phyloP scores from a whole-genome alignment of 2,329 filamentous ascomycete species.

The Aspergillus neoniger region DNA sequence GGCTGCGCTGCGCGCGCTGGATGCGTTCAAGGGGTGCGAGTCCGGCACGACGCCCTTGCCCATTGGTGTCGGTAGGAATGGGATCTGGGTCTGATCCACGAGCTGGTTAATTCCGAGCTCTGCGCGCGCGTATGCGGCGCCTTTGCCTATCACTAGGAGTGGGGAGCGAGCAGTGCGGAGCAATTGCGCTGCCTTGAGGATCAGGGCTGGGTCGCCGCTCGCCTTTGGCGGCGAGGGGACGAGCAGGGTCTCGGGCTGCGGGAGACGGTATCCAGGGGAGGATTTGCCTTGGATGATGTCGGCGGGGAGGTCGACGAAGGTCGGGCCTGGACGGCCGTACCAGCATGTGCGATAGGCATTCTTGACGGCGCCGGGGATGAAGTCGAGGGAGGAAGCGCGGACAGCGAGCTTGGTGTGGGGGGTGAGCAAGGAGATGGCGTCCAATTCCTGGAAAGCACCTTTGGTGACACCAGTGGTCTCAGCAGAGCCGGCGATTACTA shows the following conservation, averaged over 20 bases:
- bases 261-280: constrained; percentile 22
- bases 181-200: constrained; percentile 47
- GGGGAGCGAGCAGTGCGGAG: constrained; percentile 53
- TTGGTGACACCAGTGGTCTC: constrained; percentile 56
- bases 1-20: constrained; percentile 56
- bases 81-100: constrained; percentile 52
- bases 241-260: constrained; percentile 32
- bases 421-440: constrained; percentile 55
- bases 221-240: constrained; percentile 46
- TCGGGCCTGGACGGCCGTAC: constrained; percentile 57
- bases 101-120: constrained; percentile 50
- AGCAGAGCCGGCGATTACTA: constrained; percentile 57
- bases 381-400: constrained; percentile 49
- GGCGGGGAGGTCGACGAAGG: constrained; percentile 58
- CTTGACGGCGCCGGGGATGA: constrained; percentile 50
- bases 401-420: constrained; percentile 57
- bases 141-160: constrained; percentile 58
- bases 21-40: constrained; percentile 54
- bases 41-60: constrained; percentile 60
- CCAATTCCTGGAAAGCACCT: constrained; percentile 60
- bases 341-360: constrained; percentile 56
- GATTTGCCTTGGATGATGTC: constrained; percentile 54
- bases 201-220: constrained; percentile 48
- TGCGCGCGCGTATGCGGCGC: constrained; percentile 56
- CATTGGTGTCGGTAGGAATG: constrained; percentile 61